These are phyloP conservation scores for Globisporangium carolinianum DNA, from an alignment of 352 stramenopile genomes.

Conservation along the genomic window DNA sequence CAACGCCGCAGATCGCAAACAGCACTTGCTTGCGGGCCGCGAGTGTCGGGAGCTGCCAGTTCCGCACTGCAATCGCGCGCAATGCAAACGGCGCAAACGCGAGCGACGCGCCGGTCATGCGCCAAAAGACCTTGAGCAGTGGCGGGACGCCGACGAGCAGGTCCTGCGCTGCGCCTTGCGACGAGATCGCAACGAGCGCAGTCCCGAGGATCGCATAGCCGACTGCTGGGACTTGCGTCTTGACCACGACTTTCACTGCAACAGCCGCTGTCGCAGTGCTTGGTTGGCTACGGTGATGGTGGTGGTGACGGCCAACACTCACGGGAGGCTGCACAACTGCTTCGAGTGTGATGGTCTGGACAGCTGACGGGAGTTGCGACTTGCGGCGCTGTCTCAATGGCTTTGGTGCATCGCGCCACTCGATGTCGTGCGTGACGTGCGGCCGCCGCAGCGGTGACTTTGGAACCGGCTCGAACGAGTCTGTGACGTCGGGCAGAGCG, in stretches of 20 bases:
- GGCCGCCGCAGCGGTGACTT: no score
- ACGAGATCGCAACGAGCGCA: conserved; percentile 33
- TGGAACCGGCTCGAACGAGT: background rate
- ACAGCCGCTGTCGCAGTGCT: conserved; percentile 1
- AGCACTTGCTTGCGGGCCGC: conserved; percentile 13
- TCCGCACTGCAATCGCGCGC: conserved; percentile 18
- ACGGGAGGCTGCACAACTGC: conserved; percentile 15
- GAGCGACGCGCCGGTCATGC: conserved; percentile 31
- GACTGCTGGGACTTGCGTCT: conserved; percentile 37
- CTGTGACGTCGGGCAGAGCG: conserved; percentile 17
- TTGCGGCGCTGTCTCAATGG: conserved; percentile 1
- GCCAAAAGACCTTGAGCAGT: conserved; percentile 53
- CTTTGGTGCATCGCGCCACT: no score
- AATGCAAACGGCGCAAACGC: conserved; percentile 25
- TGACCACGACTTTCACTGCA: conserved; percentile 29
- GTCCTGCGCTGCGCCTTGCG: conserved; percentile 36
- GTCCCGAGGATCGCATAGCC: conserved; percentile 37
- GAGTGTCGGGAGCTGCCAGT: conserved; percentile 14
- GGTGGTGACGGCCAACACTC: background rate
- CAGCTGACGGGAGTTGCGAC: conserved; percentile 22
- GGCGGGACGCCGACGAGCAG: conserved; percentile 32
- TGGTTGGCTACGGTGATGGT: no score
- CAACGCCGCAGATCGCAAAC: conserved; percentile 19
- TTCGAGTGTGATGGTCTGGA: conserved; percentile 31
- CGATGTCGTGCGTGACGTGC: no score